phyloP scores from a whole-genome alignment of 2,329 filamentous ascomycete genomes.

The Aspergillus sp. region DNA sequence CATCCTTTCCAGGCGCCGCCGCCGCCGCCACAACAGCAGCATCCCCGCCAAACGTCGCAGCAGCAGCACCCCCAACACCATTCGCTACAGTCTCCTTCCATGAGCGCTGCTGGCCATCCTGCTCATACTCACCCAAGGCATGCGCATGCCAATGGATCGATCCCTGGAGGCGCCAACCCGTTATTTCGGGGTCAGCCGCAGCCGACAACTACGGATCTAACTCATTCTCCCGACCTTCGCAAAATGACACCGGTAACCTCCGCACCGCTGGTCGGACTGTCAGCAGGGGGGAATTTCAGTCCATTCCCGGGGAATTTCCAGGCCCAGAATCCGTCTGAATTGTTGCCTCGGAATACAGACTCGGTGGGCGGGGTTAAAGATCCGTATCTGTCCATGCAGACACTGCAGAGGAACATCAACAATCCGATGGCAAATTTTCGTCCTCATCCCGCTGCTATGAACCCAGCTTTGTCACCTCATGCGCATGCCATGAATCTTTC shows the following conservation, averaged over 20 bases:
- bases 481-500: constrained; percentile 22
- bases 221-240: constrained; percentile 24
- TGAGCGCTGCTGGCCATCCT: constrained; percentile 12
- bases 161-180: constrained; percentile 17
- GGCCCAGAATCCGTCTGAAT: constrained; percentile 21
- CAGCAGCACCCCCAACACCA: constrained; percentile 18
- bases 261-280: constrained; percentile 22
- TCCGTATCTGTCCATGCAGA: constrained; percentile 21
- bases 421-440: constrained; percentile 27
- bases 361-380: constrained; percentile 20
- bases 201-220: constrained; percentile 14
- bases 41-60: constrained; percentile 4
- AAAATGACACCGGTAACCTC: constrained; percentile 27
- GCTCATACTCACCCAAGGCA: constrained; percentile 17
- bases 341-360: constrained; percentile 22
- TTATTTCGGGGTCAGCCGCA: constrained; percentile 22
- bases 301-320: constrained; percentile 22
- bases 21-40: constrained; percentile 19
- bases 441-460: constrained; percentile 18
- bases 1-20: constrained; percentile 24
- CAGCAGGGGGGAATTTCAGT: constrained; percentile 19
- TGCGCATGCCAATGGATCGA: constrained; percentile 18
- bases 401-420: constrained; percentile 24
- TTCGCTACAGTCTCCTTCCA: constrained; percentile 25
- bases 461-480: constrained; percentile 20